phyloP scores from a whole-genome alignment of 495 filamentous ascomycete genomes.

The Penicillium paxilli region DNA sequence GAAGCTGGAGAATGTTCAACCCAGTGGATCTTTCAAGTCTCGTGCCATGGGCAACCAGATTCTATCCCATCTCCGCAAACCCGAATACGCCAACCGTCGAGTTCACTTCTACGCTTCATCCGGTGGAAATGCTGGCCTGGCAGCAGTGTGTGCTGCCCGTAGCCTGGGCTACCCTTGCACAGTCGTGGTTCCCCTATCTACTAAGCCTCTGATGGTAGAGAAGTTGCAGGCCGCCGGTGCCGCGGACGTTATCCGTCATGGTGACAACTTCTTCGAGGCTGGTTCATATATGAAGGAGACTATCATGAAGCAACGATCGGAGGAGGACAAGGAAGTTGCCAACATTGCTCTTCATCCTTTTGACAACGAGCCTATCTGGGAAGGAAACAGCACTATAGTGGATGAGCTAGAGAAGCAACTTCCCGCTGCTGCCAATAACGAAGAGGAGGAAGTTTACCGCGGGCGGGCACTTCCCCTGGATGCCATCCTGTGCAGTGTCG shows the following conservation, averaged over 20 bases:
- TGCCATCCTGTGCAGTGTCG: constrained; percentile 79
- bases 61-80: constrained; percentile 53
- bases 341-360: constrained; percentile 84
- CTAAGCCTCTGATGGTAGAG: constrained; percentile 67
- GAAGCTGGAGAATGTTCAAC: constrained; percentile 92
- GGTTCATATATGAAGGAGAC: constrained; percentile 68
- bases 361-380: constrained; percentile 83
- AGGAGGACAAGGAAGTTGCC: constrained; percentile 51
- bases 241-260: constrained; percentile 66
- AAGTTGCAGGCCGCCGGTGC: constrained; percentile 73
- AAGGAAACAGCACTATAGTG: constrained; percentile 70
- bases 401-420: constrained; percentile 70
- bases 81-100: constrained; percentile 31
- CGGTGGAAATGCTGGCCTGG: constrained; percentile 91
- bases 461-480: constrained; percentile 49
- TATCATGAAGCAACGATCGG: constrained; percentile 49
- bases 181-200: constrained; percentile 74
- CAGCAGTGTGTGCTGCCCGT: constrained; percentile 76
- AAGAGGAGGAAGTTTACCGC: constrained; percentile 33
- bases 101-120: constrained; percentile 86
- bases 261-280: constrained; percentile 73
- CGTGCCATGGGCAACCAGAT: constrained; percentile 83
- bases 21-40: constrained; percentile 93
- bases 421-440: constrained; percentile 30
- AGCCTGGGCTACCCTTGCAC: constrained; percentile 72